These are phyloP conservation scores for Candida khao-thaluensis DNA, from an alignment of 805 yeast species.

Conservation along the genomic window DNA sequence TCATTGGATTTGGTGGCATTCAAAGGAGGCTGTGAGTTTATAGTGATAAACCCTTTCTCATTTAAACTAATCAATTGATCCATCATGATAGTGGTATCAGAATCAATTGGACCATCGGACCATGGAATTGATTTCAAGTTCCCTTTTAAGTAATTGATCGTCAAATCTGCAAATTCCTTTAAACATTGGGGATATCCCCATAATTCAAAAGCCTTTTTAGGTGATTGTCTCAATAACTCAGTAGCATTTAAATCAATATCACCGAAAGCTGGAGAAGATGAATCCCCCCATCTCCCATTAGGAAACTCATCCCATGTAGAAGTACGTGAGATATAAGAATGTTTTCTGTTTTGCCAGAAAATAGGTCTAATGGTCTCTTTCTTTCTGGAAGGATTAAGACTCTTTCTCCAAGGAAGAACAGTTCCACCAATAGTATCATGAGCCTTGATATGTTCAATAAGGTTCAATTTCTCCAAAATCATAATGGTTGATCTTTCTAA, in stretches of 20 bases:
- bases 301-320: slow-evolving; percentile 98
- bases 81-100: slow-evolving; percentile 67
- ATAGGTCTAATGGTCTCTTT: slow-evolving; percentile 89
- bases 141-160: slow-evolving; percentile 70
- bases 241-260: slow-evolving; percentile 81
- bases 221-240: slow-evolving; percentile 76
- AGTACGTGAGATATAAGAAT: slow-evolving; percentile 84
- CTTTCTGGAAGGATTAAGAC: slow-evolving; percentile 74
- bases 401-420: slow-evolving; percentile 85
- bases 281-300: slow-evolving; percentile 98
- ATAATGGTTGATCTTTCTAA: slow-evolving; percentile 86
- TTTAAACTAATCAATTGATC: slow-evolving; percentile 63
- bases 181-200: slow-evolving; percentile 81
- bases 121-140: slow-evolving; percentile 79
- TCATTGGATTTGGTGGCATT: slow-evolving; percentile 76
- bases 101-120: slow-evolving; percentile 88
- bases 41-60: slow-evolving; percentile 66
- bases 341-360: slow-evolving; percentile 93
- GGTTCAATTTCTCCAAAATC: slow-evolving; percentile 73
- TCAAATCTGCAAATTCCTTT: slow-evolving; percentile 60
- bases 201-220: slow-evolving; percentile 72
- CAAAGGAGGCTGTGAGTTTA: slow-evolving; percentile 93
- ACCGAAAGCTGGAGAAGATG: slow-evolving; percentile 96
- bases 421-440: slow-evolving; percentile 40
- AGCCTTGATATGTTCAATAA: slow-evolving; percentile 46